Base-by-base conservation (phyloP, 306 rosid species). In the Vigna radiata region DNA sequence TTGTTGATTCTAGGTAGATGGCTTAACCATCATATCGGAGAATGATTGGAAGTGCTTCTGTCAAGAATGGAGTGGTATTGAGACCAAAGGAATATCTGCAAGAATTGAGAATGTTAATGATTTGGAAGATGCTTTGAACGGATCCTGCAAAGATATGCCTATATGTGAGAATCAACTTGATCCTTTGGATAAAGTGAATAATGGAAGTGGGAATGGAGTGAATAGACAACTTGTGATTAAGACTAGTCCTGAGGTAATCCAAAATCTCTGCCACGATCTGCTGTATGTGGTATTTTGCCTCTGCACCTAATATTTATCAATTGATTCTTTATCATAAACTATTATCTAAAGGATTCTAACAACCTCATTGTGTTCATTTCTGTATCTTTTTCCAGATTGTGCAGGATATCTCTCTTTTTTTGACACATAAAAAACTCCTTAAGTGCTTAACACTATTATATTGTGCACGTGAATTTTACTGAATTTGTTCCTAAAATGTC, bases 11-110 rank as follows among this genome's bases (percentile, higher is more conserved):
- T 90, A 94, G 98, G 90, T 84, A 69, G 90, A 87, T 79, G 88
- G 90, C 81, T 86, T 94, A 66, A 87, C 90, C 72, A 73, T 90
- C 82, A 81, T 94, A 80, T 78, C 93, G 37, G 98, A 92, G 85
- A 80, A 83, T 88, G 98, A 92, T 74, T 94, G 98, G 98, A 92
- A 87, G 79, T 90, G 87, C 82, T 94, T 94, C 83, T 90, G 97
- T 84, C 86, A 89, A 89, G 97, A 94, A 80, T 94, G 97, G 96
- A 86, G 82, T 54, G 90, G 95, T 82, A 70, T 75, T 41, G 90
- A 87, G 83, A 87, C 77, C 54, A 83, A 85, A 62, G 91, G 96
- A 83, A 82, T 92, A 81, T 87, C 90, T 81, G 97, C 93, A 60
- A 72, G 68, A 79, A 82, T 94, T 46, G 91, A 94, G 85, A 61